Base-by-base conservation (phyloP, 805 yeast genomes). In the Brettanomyces bruxellensis region DNA sequence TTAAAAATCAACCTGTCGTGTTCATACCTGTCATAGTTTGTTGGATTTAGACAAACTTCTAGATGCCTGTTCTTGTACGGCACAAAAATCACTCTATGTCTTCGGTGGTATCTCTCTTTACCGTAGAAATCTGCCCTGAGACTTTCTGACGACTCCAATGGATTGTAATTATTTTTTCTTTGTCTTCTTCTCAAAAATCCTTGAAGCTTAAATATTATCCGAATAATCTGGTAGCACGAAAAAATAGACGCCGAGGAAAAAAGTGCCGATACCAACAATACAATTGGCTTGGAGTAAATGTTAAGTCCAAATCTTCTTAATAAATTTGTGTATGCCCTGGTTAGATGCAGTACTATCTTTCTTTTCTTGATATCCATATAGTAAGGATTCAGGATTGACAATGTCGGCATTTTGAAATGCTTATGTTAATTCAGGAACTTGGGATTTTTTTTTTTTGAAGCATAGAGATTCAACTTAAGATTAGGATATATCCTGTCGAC, bases 1-100 rank as follows among this genome's bases (percentile, higher is more conserved):
- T 76, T 78, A 55, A 76, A 76, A 22, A 72, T 56, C 47, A 77
- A 71, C 56, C 73, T 73, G 57, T 78, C 81, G 6, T 78, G 77
- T 46, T 79, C 81, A 53, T 73, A 75, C 51, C 59, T 67, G 56
- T 76, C 82, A 49, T 62, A 54, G 50, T 71, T 72, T 8, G 76
- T 70, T 37, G 68, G 65, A 3, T 78, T 75, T 5, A 78, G 67
- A 36, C 69, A 68, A 23, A 78, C 68, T 37, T 75, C 54, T 5
- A 61, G 23, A 53, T 61, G 52, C 57, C 66, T 35, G 22, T 56
- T 47, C 69, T 76, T 64, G 62, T 75, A 53, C 62, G 77, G 75
- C n/a, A 78, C 72, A 47, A 65, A 66, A 32, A 78, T 69, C 44
- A 68, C 68, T 51, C 81, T 63, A 3, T 12, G 18, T 24, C 40